A percentile compares a stretch with the other conserved stretches of the same genome.
Conservation (phyloP, 2,329 filamentous ascomycete species). For the Sporothrix sp. region DNA sequence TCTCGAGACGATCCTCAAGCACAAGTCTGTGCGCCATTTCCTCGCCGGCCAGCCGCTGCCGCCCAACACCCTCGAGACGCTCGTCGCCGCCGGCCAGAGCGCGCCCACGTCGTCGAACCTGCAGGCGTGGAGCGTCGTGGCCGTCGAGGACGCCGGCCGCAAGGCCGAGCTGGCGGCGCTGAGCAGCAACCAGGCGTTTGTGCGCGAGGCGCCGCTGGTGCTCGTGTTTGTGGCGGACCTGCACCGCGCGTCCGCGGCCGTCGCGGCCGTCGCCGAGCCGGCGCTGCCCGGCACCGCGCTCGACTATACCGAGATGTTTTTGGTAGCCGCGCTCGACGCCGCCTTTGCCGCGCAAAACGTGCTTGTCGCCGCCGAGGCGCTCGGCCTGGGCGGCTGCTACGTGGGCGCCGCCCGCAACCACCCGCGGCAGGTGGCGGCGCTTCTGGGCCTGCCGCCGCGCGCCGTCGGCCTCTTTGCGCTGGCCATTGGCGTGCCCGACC, state of each 20-base stretch:
- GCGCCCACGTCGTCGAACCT: conserved; percentile 28
- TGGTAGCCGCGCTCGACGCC: conserved; percentile 26
- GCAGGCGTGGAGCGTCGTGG: conserved; percentile 27
- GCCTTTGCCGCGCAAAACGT: conserved; percentile 25
- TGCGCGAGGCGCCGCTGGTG: conserved; percentile 24
- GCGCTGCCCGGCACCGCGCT: conserved; percentile 19
- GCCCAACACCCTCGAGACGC: conserved; percentile 21
- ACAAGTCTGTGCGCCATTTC: conserved; percentile 25
- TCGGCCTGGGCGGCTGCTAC: conserved; percentile 26
- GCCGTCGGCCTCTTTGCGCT: conserved; percentile 25
- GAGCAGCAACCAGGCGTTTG: conserved; percentile 25
- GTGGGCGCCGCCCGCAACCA: conserved; percentile 25
- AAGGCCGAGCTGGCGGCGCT: conserved; percentile 22
- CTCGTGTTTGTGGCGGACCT: conserved; percentile 27
- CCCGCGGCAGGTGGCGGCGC: conserved; percentile 20
- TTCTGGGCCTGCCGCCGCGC: conserved; percentile 24
- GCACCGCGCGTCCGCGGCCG: conserved; percentile 17
- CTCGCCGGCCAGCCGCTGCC: conserved; percentile 18
- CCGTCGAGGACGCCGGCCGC: conserved; percentile 21
- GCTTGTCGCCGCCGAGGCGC: conserved; percentile 22
- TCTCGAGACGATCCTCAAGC: conserved; percentile 22
- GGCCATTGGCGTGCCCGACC: conserved; percentile 22
- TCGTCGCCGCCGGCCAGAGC: conserved; percentile 26
- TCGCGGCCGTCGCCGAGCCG: not conserved
- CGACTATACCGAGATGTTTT: conserved; percentile 25